Percentiles rank a stretch among this genome's conserved stretches.
Conservation (phyloP, 371 early-diverging fungal genomes). For the Circinella umbellata region DNA sequence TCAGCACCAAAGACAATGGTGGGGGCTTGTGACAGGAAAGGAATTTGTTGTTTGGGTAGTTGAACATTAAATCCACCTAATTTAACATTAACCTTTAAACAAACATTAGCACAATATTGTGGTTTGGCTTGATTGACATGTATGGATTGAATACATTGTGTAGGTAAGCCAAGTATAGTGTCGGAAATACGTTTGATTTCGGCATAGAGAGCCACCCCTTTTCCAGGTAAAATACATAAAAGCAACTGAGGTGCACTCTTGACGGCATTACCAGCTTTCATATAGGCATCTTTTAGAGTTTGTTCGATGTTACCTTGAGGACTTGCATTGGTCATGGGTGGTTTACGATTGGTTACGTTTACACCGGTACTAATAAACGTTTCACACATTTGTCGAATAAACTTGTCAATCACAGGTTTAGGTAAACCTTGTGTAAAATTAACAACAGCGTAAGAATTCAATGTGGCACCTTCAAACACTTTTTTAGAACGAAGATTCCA, state of each 20-base stretch:
- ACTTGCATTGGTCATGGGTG: slow-evolving; percentile 76
- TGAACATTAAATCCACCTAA: slow-evolving; percentile 81
- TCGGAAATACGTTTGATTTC: slow-evolving; percentile 95
- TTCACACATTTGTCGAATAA: slow-evolving; percentile 59
- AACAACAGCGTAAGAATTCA: slow-evolving; percentile 84
- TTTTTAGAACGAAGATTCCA: slow-evolving; percentile 93
- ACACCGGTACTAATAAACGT: slow-evolving; percentile 72
- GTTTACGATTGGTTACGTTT: slow-evolving; percentile 55
- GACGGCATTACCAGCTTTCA: slow-evolving; percentile 69
- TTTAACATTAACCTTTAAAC: slow-evolving; percentile 90
- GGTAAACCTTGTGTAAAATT: slow-evolving; percentile 47
- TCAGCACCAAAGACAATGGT: slow-evolving; percentile 97
- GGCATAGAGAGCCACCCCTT: slow-evolving; percentile 85
- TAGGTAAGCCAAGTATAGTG: slow-evolving; percentile 86
- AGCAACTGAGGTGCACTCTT: slow-evolving; percentile 77
- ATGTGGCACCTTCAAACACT: slow-evolving; percentile 72
- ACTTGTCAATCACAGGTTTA: slow-evolving; percentile 46
- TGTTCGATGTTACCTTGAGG: slow-evolving; percentile 70
- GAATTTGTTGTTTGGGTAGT: slow-evolving; percentile 47
- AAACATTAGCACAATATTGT: slow-evolving; percentile 79
- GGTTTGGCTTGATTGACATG: slow-evolving; percentile 69
- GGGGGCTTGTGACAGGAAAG: slow-evolving; percentile 68
- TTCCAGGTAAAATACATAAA: slow-evolving; percentile 86
- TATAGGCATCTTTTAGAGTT: slow-evolving; percentile 72
- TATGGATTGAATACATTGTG: slow-evolving; percentile 91